These are phyloP conservation scores for Starmerella bacillaris DNA, from an alignment of 805 yeast species.

Conservation along the genomic window DNA sequence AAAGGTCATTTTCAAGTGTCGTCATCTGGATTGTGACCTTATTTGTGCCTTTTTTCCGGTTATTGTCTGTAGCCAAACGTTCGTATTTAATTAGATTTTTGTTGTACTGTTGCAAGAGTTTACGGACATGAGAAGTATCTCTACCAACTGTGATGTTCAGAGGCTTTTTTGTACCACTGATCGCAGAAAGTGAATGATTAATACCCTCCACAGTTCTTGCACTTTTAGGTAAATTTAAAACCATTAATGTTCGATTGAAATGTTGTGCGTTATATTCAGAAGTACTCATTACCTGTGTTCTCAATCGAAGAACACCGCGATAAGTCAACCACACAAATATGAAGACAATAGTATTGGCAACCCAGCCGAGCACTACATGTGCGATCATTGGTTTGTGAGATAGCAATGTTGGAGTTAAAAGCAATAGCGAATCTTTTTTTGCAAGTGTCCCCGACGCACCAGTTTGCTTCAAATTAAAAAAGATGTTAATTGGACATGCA, in stretches of 20 bases:
- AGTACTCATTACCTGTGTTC: constrained; percentile 15
- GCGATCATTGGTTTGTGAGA: constrained; percentile 20
- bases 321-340: constrained; percentile 19
- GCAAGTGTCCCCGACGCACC: constrained; percentile 16
- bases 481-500: constrained; percentile 25
- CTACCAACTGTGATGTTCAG: background rate
- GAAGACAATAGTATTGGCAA: constrained; percentile 18
- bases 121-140: background rate
- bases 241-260: constrained; percentile 21
- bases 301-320: constrained; percentile 15
- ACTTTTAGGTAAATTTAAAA: constrained; percentile 20
- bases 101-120: background rate
- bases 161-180: background rate
- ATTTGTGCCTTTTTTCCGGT: background rate
- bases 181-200: constrained; percentile 2
- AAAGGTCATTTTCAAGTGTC: constrained; percentile 1
- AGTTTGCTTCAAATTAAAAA: constrained; percentile 18
- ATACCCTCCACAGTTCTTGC: constrained; percentile 19
- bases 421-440: constrained; percentile 21
- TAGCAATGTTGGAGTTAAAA: constrained; percentile 24
- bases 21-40: background rate
- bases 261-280: constrained; percentile 16
- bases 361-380: constrained; percentile 23
- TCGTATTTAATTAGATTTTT: constrained; percentile 1
- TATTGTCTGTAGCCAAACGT: background rate